Conservation (phyloP, 2,329 filamentous ascomycete species). For the Diaporthe longicolla region DNA sequence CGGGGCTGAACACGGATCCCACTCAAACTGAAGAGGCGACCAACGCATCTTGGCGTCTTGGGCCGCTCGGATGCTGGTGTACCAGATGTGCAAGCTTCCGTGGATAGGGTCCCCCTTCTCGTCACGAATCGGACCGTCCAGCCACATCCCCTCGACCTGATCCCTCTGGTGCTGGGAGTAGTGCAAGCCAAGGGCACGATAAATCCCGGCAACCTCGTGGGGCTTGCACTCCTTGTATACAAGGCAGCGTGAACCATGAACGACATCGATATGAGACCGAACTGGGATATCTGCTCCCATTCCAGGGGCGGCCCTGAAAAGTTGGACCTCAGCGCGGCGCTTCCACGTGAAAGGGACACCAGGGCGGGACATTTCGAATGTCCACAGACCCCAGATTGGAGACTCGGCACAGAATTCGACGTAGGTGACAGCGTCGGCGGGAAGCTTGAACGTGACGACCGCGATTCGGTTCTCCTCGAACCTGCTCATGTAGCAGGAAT, state of each 20-base stretch:
- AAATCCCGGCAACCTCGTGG: neutral
- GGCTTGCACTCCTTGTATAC: neutral
- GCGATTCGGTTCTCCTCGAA: neutral
- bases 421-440: neutral
- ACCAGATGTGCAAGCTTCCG: conserved; percentile 36
- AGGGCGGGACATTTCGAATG: neutral
- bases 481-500: neutral
- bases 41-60: neutral
- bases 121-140: neutral
- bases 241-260: conserved; percentile 19
- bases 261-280: neutral
- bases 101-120: neutral
- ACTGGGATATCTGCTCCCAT: neutral
- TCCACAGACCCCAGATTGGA: neutral
- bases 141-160: conserved; percentile 39
- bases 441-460: conserved; percentile 21
- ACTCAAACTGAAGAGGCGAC: conserved; percentile 22
- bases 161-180: conserved; percentile 13
- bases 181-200: neutral
- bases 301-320: neutral
- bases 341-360: neutral
- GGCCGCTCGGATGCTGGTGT: conserved; percentile 17
- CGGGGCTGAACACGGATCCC: conserved; percentile 29
- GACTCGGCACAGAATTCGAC: neutral
- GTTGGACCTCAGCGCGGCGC: neutral